phyloP scores from a whole-genome alignment of 805 yeast species.

The Nakazawaea pomicola region DNA sequence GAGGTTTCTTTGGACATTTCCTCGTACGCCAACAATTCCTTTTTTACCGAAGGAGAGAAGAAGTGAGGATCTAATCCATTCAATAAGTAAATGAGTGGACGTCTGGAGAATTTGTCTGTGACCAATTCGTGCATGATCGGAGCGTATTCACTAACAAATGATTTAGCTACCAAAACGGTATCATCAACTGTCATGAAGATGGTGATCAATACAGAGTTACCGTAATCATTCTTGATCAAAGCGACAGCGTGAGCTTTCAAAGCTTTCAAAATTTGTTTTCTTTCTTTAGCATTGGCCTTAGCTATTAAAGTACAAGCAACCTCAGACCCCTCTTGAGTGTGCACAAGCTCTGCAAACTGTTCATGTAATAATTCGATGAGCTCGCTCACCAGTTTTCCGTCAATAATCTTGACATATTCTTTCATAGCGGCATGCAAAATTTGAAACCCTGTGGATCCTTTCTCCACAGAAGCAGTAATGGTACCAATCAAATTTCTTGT shows the following conservation, averaged over 20 bases:
- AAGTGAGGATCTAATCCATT: slow-evolving; percentile 77
- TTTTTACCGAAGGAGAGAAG: slow-evolving; percentile 65
- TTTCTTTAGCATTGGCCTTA: slow-evolving; percentile 84
- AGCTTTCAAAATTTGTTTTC: slow-evolving; percentile 69
- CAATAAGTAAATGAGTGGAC: slow-evolving; percentile 80
- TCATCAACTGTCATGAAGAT: slow-evolving; percentile 88
- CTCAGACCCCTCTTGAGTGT: slow-evolving; percentile 90
- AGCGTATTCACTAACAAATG: slow-evolving; percentile 58
- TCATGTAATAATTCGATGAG: slow-evolving; percentile 80
- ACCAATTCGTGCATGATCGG: slow-evolving; percentile 50
- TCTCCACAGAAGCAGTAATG: slow-evolving; percentile 84
- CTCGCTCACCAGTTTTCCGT: slow-evolving; percentile 66
- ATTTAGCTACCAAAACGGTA: slow-evolving; percentile 74
- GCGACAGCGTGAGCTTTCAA: slow-evolving; percentile 74
- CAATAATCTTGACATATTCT: slow-evolving; percentile 73
- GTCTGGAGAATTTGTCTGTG: slow-evolving; percentile 72
- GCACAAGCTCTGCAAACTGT: slow-evolving; percentile 91
- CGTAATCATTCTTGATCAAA: slow-evolving; percentile 78
- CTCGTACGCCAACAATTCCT: slow-evolving; percentile 56
- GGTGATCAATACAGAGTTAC: slow-evolving; percentile 74
- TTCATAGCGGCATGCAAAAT: slow-evolving; percentile 94
- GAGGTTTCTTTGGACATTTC: slow-evolving; percentile 64
- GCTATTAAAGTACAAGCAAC: slow-evolving; percentile 83
- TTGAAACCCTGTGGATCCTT: slow-evolving; percentile 95
- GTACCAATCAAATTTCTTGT: slow-evolving; percentile 75